These are phyloP conservation scores for Beauveria pseudobassiana DNA, from an alignment of 2,329 filamentous ascomycete genomes.

Conservation along the genomic window DNA sequence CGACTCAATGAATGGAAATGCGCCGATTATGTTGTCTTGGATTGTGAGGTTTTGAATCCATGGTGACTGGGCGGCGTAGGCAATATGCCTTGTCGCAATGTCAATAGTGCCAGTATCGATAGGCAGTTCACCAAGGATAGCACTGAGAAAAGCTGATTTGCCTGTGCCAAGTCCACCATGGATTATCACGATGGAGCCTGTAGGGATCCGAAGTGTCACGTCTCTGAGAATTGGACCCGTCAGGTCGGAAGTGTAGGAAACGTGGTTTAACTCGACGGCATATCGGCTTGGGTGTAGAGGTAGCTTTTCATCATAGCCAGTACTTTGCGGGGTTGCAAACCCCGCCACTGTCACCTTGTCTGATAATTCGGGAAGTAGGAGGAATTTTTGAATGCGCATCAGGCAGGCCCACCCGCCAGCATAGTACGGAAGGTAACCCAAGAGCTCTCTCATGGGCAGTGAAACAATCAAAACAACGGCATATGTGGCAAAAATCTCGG, in stretches of 20 bases:
- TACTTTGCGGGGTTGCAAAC: neutral
- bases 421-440: neutral
- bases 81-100: conserved; percentile 18
- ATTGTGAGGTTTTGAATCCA: conserved; percentile 29
- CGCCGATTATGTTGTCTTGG: conserved; percentile 28
- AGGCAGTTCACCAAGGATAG: conserved; percentile 23
- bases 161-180: conserved; percentile 25
- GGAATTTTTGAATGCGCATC: conserved; percentile 2
- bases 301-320: neutral
- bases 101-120: conserved; percentile 18
- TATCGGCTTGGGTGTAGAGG: neutral
- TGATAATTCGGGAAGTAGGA: neutral
- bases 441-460: neutral
- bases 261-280: neutral
- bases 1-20: conserved; percentile 22
- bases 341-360: neutral
- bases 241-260: neutral
- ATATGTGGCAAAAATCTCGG: conserved; percentile 1
- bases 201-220: neutral
- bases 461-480: neutral
- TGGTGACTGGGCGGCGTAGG: conserved; percentile 24
- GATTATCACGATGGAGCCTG: conserved; percentile 23
- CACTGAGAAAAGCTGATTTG: conserved; percentile 26
- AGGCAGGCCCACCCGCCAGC: conserved; percentile 1
- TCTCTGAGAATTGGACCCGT: neutral